Conservation (phyloP, 768 basidiomycete genomes). For the Neoboletus subvelutipes region DNA sequence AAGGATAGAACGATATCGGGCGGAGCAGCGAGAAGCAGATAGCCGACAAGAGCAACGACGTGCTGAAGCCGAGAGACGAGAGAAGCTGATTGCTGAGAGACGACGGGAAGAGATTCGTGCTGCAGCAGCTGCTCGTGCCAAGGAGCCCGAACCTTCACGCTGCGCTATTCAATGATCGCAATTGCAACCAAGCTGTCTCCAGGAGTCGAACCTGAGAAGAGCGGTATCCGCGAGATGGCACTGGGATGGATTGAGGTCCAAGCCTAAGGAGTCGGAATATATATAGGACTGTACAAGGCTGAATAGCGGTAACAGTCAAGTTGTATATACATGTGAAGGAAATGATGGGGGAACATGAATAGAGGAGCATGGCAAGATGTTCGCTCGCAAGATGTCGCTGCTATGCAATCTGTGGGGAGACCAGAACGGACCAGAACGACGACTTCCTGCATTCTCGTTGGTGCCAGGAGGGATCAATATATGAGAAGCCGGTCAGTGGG, state of each 20-base stretch:
- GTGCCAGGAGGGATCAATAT: too few species aligned
- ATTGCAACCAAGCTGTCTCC: not conserved
- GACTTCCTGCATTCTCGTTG: too few species aligned
- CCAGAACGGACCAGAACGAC: too few species aligned
- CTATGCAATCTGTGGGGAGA: too few species aligned
- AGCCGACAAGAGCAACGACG: conserved; percentile 1
- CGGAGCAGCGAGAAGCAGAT: not conserved
- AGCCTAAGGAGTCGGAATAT: not conserved
- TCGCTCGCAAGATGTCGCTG: too few species aligned
- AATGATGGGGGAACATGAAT: too few species aligned
- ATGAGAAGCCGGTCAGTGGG: too few species aligned
- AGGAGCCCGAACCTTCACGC: not conserved
- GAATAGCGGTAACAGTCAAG: not conserved
- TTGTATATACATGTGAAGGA: too few species aligned
- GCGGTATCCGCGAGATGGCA: not conserved
- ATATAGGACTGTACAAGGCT: not conserved
- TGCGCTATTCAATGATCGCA: not conserved
- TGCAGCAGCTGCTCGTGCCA: not conserved
- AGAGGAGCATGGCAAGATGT: too few species aligned
- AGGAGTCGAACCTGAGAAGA: not conserved
- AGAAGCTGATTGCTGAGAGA: not conserved
- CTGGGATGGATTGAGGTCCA: not conserved
- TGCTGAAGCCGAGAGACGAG: not conserved
- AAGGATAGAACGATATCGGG: too few species aligned
- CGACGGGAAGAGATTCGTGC: not conserved